Conservation (phyloP, 1,139 yeast genomes). For the Debaryomyces robertsiae region DNA sequence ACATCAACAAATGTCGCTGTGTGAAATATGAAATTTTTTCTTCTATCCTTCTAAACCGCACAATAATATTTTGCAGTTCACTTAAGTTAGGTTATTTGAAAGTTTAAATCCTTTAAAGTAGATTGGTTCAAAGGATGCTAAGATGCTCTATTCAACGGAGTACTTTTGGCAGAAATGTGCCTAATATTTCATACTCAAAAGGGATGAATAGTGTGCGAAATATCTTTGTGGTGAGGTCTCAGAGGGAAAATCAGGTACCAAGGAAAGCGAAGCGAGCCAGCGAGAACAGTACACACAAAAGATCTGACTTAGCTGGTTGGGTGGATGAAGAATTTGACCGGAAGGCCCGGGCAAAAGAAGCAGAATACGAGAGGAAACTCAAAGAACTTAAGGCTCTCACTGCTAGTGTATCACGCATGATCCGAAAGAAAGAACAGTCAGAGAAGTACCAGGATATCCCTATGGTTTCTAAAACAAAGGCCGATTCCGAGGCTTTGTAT, state of each 20-base stretch:
- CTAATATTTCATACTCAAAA: not conserved
- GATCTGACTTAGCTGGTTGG: slow-evolving; percentile 19
- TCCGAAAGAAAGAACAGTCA: slow-evolving; percentile 18
- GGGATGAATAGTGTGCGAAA: slow-evolving; percentile 6
- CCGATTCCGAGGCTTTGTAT: slow-evolving; percentile 22
- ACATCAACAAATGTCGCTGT: slow-evolving; percentile 2
- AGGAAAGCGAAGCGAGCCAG: slow-evolving; percentile 5
- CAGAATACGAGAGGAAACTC: slow-evolving; percentile 25
- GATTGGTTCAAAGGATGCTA: slow-evolving; percentile 1
- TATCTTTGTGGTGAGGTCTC: slow-evolving; percentile 16
- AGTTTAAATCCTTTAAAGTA: not conserved
- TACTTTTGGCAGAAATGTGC: not conserved
- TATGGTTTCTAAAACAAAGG: slow-evolving; percentile 24
- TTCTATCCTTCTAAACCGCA: not conserved
- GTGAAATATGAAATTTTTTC: slow-evolving; percentile 4
- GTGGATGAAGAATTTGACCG: slow-evolving; percentile 23
- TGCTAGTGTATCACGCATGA: slow-evolving; percentile 24
- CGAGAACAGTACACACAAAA: not conserved
- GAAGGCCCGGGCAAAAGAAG: slow-evolving; percentile 21
- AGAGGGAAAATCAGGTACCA: slow-evolving; percentile 8
- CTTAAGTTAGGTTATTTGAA: not conserved
- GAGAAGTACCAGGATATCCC: slow-evolving; percentile 22
- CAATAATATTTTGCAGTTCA: slow-evolving; percentile 6
- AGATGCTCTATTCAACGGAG: slow-evolving; percentile 1
- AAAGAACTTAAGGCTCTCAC: slow-evolving; percentile 24